Conservation (phyloP, 306 rosid genomes). For the Rosa lucieae region DNA sequence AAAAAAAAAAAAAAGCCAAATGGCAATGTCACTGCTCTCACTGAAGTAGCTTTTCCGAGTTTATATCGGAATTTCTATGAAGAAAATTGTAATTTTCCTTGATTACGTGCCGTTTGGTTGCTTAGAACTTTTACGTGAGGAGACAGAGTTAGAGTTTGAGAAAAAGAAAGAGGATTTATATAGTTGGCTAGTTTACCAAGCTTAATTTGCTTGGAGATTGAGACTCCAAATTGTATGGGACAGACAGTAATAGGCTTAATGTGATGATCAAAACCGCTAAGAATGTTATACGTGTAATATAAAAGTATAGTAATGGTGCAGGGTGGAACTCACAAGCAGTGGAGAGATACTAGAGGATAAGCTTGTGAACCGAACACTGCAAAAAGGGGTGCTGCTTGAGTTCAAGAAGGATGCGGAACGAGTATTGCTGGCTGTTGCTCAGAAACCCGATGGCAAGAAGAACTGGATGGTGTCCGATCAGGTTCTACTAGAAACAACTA, state of each 20-base stretch:
- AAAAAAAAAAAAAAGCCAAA: no score
- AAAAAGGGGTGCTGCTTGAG: conserved; percentile 80
- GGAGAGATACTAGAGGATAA: conserved; percentile 68
- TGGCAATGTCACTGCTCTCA: no score
- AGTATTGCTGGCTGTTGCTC: conserved; percentile 78
- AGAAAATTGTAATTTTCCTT: neutral
- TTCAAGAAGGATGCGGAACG: conserved; percentile 91
- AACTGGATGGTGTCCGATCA: conserved; percentile 99
- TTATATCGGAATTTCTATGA: neutral
- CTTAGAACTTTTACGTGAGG: neutral
- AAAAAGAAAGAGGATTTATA: neutral
- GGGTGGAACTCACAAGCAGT: conserved; percentile 49
- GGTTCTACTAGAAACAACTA: conserved; percentile 88
- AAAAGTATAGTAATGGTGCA: conserved; percentile 25
- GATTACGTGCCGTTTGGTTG: neutral
- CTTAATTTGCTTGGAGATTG: neutral
- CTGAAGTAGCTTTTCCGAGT: no score
- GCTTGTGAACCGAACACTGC: conserved; percentile 54
- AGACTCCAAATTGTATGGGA: neutral
- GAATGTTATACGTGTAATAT: neutral
- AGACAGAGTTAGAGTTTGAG: neutral
- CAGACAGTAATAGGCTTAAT: neutral
- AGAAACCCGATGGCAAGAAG: conserved; percentile 95
- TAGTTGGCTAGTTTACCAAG: neutral
- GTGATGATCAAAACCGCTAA: neutral